These are phyloP conservation scores for Podospora bellae-mahoneyi DNA, from an alignment of 495 filamentous ascomycete genomes.

Conservation along the genomic window DNA sequence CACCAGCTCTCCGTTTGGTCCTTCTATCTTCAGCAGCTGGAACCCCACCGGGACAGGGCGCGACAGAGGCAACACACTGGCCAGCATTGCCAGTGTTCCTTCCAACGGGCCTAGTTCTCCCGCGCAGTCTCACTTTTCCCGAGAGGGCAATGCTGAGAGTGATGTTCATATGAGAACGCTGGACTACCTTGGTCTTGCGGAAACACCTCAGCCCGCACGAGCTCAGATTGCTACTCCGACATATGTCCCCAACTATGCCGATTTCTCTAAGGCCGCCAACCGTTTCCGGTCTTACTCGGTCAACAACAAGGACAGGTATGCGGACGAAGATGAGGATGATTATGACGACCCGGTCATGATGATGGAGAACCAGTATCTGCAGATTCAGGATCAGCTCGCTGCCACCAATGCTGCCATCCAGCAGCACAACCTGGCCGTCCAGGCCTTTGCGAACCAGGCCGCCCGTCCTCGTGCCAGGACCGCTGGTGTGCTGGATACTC, in stretches of 20 bases:
- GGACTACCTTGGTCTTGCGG: slow-evolving; percentile 92
- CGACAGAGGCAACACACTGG: slow-evolving; percentile 77
- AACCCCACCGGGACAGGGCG: slow-evolving; percentile 59
- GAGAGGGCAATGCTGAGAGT: slow-evolving; percentile 78
- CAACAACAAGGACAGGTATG: slow-evolving; percentile 97
- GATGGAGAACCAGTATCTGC: slow-evolving; percentile 63
- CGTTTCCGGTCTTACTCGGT: slow-evolving; percentile 96
- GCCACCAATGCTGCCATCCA: slow-evolving; percentile 88
- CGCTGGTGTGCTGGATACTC: slow-evolving; percentile 84
- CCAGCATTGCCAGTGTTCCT: slow-evolving; percentile 66
- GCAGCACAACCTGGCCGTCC: slow-evolving; percentile 89
- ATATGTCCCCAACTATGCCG: slow-evolving; percentile 73
- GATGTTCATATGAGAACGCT: slow-evolving; percentile 86
- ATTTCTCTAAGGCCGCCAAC: slow-evolving; percentile 73
- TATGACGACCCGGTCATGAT: slow-evolving; percentile 70
- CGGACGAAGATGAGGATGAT: slow-evolving; percentile 85
- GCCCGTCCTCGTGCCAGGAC: slow-evolving; percentile 78
- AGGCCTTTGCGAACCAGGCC: slow-evolving; percentile 82
- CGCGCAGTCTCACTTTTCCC: slow-evolving; percentile 81
- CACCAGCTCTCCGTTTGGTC: slow-evolving; percentile 69
- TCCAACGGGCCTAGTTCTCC: slow-evolving; percentile 90
- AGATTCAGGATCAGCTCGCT: slow-evolving; percentile 56
- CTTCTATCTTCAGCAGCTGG: slow-evolving; percentile 81
- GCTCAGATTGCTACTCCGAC: slow-evolving; percentile 65
- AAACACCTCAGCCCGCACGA: slow-evolving; percentile 81